phyloP scores from a whole-genome alignment of 2,329 filamentous ascomycete genomes.

The Botrytis aclada region DNA sequence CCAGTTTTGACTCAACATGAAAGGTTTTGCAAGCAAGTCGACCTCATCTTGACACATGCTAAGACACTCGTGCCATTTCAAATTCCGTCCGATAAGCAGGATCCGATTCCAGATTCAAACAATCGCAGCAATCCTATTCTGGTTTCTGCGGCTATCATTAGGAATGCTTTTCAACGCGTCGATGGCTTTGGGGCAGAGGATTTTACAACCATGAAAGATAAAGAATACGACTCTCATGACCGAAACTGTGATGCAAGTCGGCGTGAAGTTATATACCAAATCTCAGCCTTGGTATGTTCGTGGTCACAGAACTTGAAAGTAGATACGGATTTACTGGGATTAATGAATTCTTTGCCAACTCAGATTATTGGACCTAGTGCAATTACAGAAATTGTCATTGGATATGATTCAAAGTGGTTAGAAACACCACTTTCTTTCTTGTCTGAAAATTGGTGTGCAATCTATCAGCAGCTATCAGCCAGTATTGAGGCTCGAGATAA shows the following conservation, averaged over 20 bases:
- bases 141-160: slow-evolving; percentile 35
- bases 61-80: slow-evolving; percentile 36
- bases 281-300: slow-evolving; percentile 25
- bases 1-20: slow-evolving; percentile 46
- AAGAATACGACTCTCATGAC: slow-evolving; percentile 39
- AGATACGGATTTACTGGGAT: slow-evolving; percentile 23
- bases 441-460: slow-evolving; percentile 27
- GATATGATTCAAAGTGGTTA: slow-evolving; percentile 27
- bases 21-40: slow-evolving; percentile 40
- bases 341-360: slow-evolving; percentile 27
- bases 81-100: not conserved
- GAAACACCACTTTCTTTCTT: slow-evolving; percentile 23
- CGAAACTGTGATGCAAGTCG: slow-evolving; percentile 5
- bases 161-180: slow-evolving; percentile 37
- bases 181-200: slow-evolving; percentile 42
- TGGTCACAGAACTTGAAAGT: slow-evolving; percentile 25
- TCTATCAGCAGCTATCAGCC: slow-evolving; percentile 28
- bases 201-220: slow-evolving; percentile 37
- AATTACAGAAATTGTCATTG: not conserved
- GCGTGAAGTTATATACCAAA: slow-evolving; percentile 22
- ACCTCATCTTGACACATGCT: slow-evolving; percentile 40
- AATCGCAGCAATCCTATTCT: not conserved
- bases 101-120: not conserved
- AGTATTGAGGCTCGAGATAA: slow-evolving; percentile 23
- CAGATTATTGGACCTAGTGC: slow-evolving; percentile 5